Evolutionary conservation across 2,329 filamentous ascomycete species (phyloP), one percentile per base, ranked within the genome.

Genomic region (Hirsutella minnesotensis): DNA sequence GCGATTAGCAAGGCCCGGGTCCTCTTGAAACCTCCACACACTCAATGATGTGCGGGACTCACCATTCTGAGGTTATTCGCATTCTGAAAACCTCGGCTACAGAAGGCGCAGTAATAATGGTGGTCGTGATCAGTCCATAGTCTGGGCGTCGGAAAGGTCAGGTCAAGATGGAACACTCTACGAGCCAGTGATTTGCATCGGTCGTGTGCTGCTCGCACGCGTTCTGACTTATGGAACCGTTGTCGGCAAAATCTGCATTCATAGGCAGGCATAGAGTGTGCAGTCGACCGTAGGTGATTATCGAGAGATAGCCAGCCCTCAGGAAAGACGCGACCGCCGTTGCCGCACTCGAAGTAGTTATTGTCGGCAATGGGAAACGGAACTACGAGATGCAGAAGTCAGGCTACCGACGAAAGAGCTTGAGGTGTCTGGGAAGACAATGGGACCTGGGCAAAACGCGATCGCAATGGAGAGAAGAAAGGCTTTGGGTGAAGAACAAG

Each of bases 81-180:
- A 31, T 35, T 61, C 0, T 27, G 19, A 35, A 68, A 69, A 1
- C 20, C 12, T 2, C 59, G 57, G 1, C 57, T 19, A 38, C 63
- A 69, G 1, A 54, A 50, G 1, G 13, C 12, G 40, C 65, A 69
- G 43, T 60, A 62, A 13, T 44, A 16, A 42, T 66, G 44, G 20
- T 54, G 39, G 38, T 63, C 54, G 41, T 65, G 63, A 1, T 52
- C 12, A 4, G 19, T 38, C 19, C 44, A 35, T 2, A 48, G 19
- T 3, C 51, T 37, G 9, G 54, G 21, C 4, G 38, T 50, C 7
- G 29, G 29, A 22, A 41, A 57, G 1, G 45, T 50, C 18, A 8
- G 1, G 3, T 5, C 24, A 63, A 67, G 27, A 56, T 46, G 9
- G 20, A 40, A 3, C 9, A 13, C 2, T 7, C 22, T 5, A 44